These are phyloP conservation scores for Coniferiporia weirii DNA, from an alignment of 1,284 basidiomycete genomes.

Conservation along the genomic window DNA sequence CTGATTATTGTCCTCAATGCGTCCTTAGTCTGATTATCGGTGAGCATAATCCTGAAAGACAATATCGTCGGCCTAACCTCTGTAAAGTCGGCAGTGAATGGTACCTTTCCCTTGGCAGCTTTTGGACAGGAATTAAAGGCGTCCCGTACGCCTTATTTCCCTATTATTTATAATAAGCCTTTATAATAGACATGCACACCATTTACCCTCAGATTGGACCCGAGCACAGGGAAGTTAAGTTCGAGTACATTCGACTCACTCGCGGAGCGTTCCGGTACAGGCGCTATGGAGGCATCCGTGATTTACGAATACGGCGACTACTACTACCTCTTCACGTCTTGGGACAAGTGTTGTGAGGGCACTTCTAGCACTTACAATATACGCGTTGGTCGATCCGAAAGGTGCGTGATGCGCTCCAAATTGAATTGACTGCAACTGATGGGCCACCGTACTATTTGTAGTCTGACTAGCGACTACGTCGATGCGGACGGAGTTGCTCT, in stretches of 20 bases:
- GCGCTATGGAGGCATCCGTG: conserved; percentile 23
- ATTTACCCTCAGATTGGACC: conserved; percentile 17
- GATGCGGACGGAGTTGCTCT: conserved; percentile 44
- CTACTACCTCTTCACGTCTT: conserved; percentile 53
- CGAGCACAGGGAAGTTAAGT: conserved; percentile 22
- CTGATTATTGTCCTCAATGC: background rate
- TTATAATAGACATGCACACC: background rate
- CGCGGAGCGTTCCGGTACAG: conserved; percentile 19
- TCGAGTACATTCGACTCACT: conserved; percentile 18
- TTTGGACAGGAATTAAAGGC: conserved; percentile 20
- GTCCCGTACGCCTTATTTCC: conserved; percentile 1
- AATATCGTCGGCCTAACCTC: background rate
- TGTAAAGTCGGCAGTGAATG: conserved; percentile 3
- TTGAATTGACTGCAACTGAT: background rate
- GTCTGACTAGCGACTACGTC: conserved; percentile 17
- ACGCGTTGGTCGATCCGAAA: conserved; percentile 45
- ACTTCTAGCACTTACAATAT: conserved; percentile 53
- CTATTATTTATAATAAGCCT: background rate
- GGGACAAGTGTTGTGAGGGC: conserved; percentile 51
- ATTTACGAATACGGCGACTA: conserved; percentile 41
- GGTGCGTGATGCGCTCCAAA: conserved; percentile 25
- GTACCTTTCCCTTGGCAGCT: conserved; percentile 19
- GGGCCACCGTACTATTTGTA: background rate
- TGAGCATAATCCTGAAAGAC: background rate
- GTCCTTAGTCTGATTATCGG: conserved; percentile 18